Conservation (phyloP, 2,329 filamentous ascomycete species). For the Grosmannia huntii region DNA sequence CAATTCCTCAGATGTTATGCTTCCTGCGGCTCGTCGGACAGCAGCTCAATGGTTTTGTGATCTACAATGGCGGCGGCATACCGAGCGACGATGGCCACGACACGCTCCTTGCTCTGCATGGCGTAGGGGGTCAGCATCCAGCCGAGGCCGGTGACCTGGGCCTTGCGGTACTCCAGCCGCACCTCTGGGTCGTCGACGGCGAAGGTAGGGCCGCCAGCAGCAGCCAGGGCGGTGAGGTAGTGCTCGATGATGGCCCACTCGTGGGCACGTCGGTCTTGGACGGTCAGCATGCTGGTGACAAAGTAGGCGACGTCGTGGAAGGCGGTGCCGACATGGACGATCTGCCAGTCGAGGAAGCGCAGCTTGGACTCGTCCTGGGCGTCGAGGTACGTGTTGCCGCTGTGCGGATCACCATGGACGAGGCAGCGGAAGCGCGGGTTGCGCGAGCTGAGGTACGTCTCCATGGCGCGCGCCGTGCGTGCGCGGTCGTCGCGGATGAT, state of each 20-base stretch:
- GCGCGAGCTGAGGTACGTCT: constrained; percentile 18
- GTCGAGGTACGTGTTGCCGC: constrained; percentile 21
- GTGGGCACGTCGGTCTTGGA: constrained; percentile 20
- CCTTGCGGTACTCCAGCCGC: constrained; percentile 19
- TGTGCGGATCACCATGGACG: constrained; percentile 23
- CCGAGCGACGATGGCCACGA: constrained; percentile 20
- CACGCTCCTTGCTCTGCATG: constrained; percentile 22
- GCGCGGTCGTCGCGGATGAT: constrained; percentile 4
- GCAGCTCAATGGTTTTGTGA: constrained; percentile 15
- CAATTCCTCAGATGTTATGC: too few species aligned
- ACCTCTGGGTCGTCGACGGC: constrained; percentile 5
- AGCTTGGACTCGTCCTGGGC: constrained; percentile 12
- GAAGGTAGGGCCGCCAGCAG: background rate
- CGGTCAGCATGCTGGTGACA: constrained; percentile 18
- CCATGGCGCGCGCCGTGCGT: constrained; percentile 13
- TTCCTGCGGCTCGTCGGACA: background rate
- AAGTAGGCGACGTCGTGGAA: constrained; percentile 26
- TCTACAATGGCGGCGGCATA: constrained; percentile 21
- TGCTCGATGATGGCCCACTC: constrained; percentile 21
- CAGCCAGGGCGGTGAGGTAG: constrained; percentile 15
- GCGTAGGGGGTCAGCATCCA: constrained; percentile 22
- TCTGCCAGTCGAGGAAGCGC: constrained; percentile 25
- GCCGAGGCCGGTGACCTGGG: constrained; percentile 20
- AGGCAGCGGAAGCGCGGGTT: constrained; percentile 22
- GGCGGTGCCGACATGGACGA: constrained; percentile 20